Evolutionary conservation across 768 basidiomycete genomes (phyloP).

Genomic region (Galerina marginata): DNA sequence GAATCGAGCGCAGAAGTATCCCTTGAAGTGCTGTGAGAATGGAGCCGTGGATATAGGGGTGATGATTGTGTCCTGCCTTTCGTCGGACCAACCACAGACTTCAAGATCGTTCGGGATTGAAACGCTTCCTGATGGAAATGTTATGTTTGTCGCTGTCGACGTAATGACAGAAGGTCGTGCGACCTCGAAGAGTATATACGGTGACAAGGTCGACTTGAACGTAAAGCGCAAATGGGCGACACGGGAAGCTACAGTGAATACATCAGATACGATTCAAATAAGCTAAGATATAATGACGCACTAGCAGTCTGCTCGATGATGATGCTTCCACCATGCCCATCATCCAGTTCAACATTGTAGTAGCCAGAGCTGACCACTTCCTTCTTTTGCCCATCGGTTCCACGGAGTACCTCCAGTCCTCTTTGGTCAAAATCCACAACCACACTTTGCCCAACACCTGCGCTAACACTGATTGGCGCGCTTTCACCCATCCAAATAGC

Average conservation of each 20-base stretch:
- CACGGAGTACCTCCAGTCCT: slow-evolving; percentile 44
- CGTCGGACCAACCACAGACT: slow-evolving; percentile 65
- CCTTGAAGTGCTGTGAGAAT: slow-evolving; percentile 47
- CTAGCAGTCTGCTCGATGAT: slow-evolving; percentile 67
- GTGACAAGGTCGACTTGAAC: slow-evolving; percentile 43
- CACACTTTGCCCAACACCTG: slow-evolving; percentile 51
- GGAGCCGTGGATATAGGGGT: slow-evolving; percentile 52
- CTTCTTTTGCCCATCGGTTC: slow-evolving; percentile 48
- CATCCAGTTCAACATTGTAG: slow-evolving; percentile 63
- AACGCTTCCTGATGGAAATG: slow-evolving; percentile 60
- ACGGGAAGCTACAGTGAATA: slow-evolving; percentile 58
- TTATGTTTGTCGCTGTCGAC: slow-evolving; percentile 49
- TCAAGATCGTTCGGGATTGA: slow-evolving; percentile 37
- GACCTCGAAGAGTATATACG: slow-evolving; percentile 69
- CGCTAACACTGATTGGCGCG: slow-evolving; percentile 63
- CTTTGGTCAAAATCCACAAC: slow-evolving; percentile 62
- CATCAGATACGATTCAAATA: background rate
- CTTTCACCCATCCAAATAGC: slow-evolving; percentile 92
- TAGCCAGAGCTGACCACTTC: slow-evolving; percentile 62
- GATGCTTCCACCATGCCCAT: slow-evolving; percentile 55
- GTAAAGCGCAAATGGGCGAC: slow-evolving; percentile 79
- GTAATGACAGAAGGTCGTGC: slow-evolving; percentile 67
- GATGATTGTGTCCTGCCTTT: slow-evolving; percentile 75
- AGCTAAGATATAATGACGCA: slow-evolving; percentile 36
- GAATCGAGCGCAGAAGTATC: slow-evolving; percentile 69